Base-by-base conservation (phyloP, 108 stramenopile species). In the Conticribra guillardii region DNA sequence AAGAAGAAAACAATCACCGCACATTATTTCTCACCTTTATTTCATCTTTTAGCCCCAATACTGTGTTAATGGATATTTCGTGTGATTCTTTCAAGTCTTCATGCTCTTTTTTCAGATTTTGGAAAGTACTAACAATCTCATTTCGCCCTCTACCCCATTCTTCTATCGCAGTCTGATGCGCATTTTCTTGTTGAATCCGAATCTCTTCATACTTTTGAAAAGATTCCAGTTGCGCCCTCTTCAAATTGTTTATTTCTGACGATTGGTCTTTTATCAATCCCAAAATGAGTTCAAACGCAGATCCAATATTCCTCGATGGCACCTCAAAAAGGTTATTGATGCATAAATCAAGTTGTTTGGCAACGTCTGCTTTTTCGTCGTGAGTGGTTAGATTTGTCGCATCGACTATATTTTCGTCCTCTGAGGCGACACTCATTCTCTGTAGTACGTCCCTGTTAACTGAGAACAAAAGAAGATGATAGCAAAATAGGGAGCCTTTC, bases 211-310 rank as follows among this genome's bases (percentile, higher is more conserved):
- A 54, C 29, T 11, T 23, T 32, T 71, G 31, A 2, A 57, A 21
- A 56, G 44, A 32, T 64, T 73, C 62, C 8, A 27, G 41, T 2
- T 73, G 71, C 3, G 62, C 61, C 31, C 29, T 7, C 22, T 71
- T 73, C 19, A 73, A 45, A 4, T 15, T 33, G 22, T 31, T 33
- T 32, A 73, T 64, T 56, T 73, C 47, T 1, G 50, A 56, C 1
- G 62, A 73, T 48, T 73, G 71, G 16, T 63, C 51, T 24, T 60
- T 64, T 15, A 73, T 64, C 62, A 73, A 64, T 14, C 31, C 54
- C 41, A 73, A 22, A 44, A 73, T 41, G n/a, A 57, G 30, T 21
- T 56, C 46, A 49, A 73, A 73, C 30, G 71, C 71, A 22, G 55
- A 63, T 52, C 64, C 55, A 18, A 73, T 56, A 18, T 73, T 73